These are phyloP conservation scores for Trametes villosa DNA, from an alignment of 768 basidiomycete genomes.

Conservation along the genomic window DNA sequence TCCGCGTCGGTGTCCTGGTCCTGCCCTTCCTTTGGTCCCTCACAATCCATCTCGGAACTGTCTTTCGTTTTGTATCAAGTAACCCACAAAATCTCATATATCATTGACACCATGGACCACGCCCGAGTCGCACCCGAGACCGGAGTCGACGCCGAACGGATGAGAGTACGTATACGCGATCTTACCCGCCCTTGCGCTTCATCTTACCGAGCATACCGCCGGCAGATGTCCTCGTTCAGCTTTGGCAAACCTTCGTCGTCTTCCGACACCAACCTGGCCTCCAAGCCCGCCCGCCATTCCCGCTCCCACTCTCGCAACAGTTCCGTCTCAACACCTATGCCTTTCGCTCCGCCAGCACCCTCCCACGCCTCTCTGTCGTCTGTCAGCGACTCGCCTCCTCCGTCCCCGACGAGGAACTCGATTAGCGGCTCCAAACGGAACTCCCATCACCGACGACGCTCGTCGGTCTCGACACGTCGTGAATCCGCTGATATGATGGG, in stretches of 20 bases:
- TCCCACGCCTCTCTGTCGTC: conserved; percentile 39
- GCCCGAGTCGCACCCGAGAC: conserved; percentile 37
- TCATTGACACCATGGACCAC: conserved; percentile 45
- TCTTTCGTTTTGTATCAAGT: conserved; percentile 41
- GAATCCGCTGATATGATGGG: conserved; percentile 95
- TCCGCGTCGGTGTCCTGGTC: conserved; percentile 32
- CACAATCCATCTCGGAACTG: conserved; percentile 40
- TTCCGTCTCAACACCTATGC: conserved; percentile 46
- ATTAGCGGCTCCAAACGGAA: conserved; percentile 53
- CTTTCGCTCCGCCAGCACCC: conserved; percentile 34
- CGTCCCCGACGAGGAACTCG: conserved; percentile 37
- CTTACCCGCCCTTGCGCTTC: not conserved
- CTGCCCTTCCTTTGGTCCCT: conserved; percentile 41
- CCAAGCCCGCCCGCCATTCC: conserved; percentile 50
- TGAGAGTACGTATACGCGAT: conserved; percentile 41
- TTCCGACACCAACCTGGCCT: conserved; percentile 42
- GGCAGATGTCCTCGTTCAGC: conserved; percentile 74
- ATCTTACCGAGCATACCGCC: conserved; percentile 4
- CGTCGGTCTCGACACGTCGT: conserved; percentile 86
- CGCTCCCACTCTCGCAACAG: conserved; percentile 76
- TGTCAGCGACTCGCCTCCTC: conserved; percentile 40
- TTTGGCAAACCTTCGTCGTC: conserved; percentile 50
- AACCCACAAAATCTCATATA: conserved; percentile 25
- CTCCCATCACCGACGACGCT: conserved; percentile 84
- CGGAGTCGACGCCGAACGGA: conserved; percentile 42